Conservation (phyloP, 2,329 filamentous ascomycete genomes). For the Emergomyces orientalis region DNA sequence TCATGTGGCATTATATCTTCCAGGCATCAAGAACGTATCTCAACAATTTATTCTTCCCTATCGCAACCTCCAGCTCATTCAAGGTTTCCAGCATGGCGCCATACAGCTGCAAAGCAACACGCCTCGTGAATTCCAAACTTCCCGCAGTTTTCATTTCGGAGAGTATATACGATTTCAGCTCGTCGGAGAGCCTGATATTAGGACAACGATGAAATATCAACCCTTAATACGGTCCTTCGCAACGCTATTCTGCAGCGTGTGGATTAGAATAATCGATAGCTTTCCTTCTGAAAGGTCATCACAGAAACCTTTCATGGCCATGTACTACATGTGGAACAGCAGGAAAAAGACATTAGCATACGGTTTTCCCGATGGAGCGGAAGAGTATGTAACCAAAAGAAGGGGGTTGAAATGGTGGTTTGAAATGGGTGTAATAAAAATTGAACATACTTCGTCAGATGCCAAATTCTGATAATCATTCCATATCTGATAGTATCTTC, state of each 20-base stretch:
- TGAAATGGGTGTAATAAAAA: background rate
- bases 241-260: background rate
- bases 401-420: slow-evolving; percentile 1
- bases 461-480: slow-evolving; percentile 24
- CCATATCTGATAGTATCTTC: slow-evolving; percentile 22
- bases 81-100: slow-evolving; percentile 2
- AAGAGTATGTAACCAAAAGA: background rate
- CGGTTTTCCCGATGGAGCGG: background rate
- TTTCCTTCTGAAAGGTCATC: slow-evolving; percentile 39
- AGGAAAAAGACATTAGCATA: background rate
- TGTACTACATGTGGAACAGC: slow-evolving; percentile 21
- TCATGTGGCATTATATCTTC: background rate
- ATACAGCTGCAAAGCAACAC: background rate
- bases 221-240: background rate
- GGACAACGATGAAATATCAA: background rate
- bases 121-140: slow-evolving; percentile 8
- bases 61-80: background rate
- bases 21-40: background rate
- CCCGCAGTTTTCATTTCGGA: slow-evolving; percentile 8
- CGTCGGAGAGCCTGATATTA: background rate
- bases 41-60: background rate
- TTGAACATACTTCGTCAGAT: slow-evolving; percentile 14
- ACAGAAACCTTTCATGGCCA: slow-evolving; percentile 32
- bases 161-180: slow-evolving; percentile 8
- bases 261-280: slow-evolving; percentile 24